Conservation (phyloP, 2,329 filamentous ascomycete species). For the Alternaria consortialis region DNA sequence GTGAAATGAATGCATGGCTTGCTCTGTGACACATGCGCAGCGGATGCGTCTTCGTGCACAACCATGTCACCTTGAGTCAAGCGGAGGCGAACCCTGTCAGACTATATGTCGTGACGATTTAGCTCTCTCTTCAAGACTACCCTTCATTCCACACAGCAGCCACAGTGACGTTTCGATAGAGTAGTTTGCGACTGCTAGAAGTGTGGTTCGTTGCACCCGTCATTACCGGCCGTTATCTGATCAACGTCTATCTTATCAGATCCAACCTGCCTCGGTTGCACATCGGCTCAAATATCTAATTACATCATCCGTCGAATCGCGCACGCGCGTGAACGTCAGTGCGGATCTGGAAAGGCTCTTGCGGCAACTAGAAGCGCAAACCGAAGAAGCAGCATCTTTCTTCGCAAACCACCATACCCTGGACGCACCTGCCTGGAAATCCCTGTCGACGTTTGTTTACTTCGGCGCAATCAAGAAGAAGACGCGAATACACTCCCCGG, state of each 20-base stretch:
- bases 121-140: background rate
- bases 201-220: constrained; percentile 4
- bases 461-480: constrained; percentile 2
- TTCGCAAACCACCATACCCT: constrained; percentile 5
- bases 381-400: constrained; percentile 7
- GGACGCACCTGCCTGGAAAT: background rate
- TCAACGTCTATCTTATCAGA: constrained; percentile 4
- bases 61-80: constrained; percentile 12
- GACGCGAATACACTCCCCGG: constrained; percentile 3
- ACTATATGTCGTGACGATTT: background rate
- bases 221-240: background rate
- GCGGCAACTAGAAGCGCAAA: constrained; percentile 12
- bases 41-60: constrained; percentile 8
- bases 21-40: background rate
- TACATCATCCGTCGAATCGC: constrained; percentile 18
- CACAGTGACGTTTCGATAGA: background rate
- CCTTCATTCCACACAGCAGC: background rate
- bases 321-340: constrained; percentile 19
- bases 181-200: background rate
- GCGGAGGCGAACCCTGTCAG: background rate
- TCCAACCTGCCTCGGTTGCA: constrained; percentile 1
- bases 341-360: constrained; percentile 19
- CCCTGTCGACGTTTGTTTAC: constrained; percentile 6
- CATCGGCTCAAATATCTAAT: constrained; percentile 8
- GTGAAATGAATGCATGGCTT: background rate